Percentiles rank a stretch among this genome's conserved stretches.
These are phyloP conservation scores for Teunomyces kruisii DNA, from an alignment of 805 yeast genomes.

Conservation along the genomic window DNA sequence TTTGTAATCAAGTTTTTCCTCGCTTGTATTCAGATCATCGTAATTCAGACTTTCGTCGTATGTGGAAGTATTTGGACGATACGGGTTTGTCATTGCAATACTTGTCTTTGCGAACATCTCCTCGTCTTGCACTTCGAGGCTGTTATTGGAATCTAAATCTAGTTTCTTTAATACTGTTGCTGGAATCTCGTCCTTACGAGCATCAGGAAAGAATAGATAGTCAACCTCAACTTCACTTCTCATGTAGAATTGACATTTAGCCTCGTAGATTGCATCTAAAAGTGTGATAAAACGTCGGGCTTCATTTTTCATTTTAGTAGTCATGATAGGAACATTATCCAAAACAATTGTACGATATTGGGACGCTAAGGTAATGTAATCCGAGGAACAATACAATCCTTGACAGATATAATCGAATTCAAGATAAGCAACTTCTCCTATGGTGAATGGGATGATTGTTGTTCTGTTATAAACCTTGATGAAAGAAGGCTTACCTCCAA, in stretches of 20 bases:
- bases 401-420: conserved; percentile 56
- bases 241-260: conserved; percentile 58
- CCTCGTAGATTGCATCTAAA: conserved; percentile 68
- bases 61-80: conserved; percentile 66
- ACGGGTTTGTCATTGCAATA: conserved; percentile 60
- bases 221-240: conserved; percentile 51
- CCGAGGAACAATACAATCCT: conserved; percentile 62
- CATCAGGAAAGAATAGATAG: conserved; percentile 62
- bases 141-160: conserved; percentile 19
- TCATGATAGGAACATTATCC: conserved; percentile 61
- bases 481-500: conserved; percentile 21
- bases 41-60: conserved; percentile 28
- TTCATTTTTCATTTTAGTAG: conserved; percentile 58
- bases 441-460: conserved; percentile 46
- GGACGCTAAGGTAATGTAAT: conserved; percentile 67
- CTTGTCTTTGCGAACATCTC: conserved; percentile 69
- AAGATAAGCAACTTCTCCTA: conserved; percentile 40
- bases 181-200: conserved; percentile 11
- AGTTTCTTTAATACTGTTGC: conserved; percentile 12
- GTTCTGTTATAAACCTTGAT: conserved; percentile 58
- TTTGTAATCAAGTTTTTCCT: conserved; percentile 37
- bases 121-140: conserved; percentile 54
- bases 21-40: conserved; percentile 2
- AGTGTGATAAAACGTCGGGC: conserved; percentile 68
- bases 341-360: conserved; percentile 55